Evolutionary conservation across 768 basidiomycete species (phyloP), one percentile per base, ranked within the genome.

Genomic region (Daedalea quercina): DNA sequence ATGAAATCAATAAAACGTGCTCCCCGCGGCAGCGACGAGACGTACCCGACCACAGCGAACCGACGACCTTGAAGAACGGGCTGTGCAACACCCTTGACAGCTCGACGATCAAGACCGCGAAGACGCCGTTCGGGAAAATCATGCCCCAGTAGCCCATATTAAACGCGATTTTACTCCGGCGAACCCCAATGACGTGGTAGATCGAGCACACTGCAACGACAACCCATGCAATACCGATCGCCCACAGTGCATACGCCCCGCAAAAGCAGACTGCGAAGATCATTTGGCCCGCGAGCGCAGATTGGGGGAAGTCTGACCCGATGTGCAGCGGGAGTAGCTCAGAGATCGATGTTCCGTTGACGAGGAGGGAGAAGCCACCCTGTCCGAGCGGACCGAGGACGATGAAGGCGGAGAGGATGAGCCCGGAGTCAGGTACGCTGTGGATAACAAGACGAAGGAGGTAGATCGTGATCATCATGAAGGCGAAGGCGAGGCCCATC

Each of bases 41-140:
- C 76, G 50, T 58, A 78, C 79, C 69, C 9, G 75, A 73, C 76
- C 77, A 81, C 25, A 76, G 69, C 0, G 79, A 73, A 33, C 81
- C 81, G 47, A 80, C 74, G 24, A 69, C 76, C 37, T 73, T 68
- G 65, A 82, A 80, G 62, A 78, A 76, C 1, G 63, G 61, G 47
- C 76, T 77, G 28, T 79, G 65, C n/a, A 82, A 65, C 17, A 78
- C 73, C 23, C 49, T 61, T 1, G 75, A 77, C 3, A 84, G 65
- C 57, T 79, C 72, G 15, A 80, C 71, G 0, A 75, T 75, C 23
- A 78, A 67, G 13, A 80, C 55, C 9, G 76, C 72, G 58, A 75
- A 80, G 3, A 78, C 77, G 4, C 72, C 80, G 61, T 75, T 78
- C 22, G 80, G 80, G 69, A 81, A 82, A 55, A 81, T 67, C 17